phyloP scores from a whole-genome alignment of 2,329 filamentous ascomycete genomes.

The Sarocladium brachiariae region DNA sequence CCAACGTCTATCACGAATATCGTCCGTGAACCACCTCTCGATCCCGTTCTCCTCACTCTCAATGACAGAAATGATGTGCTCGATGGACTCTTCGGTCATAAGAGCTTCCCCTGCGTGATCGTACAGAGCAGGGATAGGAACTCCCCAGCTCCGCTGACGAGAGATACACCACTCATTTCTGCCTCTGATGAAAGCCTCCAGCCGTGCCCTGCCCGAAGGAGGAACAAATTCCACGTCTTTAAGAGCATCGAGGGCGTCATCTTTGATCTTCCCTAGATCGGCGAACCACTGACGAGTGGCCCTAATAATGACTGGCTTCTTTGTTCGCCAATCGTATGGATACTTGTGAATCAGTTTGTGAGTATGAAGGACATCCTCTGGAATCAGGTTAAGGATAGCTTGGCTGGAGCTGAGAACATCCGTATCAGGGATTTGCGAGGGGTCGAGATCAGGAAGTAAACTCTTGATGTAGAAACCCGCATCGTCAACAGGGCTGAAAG shows the following conservation, averaged over 20 bases:
- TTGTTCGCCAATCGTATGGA: slow-evolving; percentile 96
- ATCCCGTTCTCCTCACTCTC: slow-evolving; percentile 61
- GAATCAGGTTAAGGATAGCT: slow-evolving; percentile 63
- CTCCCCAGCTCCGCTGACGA: slow-evolving; percentile 89
- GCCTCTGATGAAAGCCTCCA: slow-evolving; percentile 80
- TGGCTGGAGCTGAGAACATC: slow-evolving; percentile 48
- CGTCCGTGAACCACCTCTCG: slow-evolving; percentile 88
- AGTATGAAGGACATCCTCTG: slow-evolving; percentile 56
- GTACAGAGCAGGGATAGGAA: slow-evolving; percentile 90
- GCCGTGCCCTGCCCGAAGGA: slow-evolving; percentile 60
- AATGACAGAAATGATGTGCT: slow-evolving; percentile 77
- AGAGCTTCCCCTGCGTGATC: slow-evolving; percentile 64
- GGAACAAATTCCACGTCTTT: slow-evolving; percentile 73
- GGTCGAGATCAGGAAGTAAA: slow-evolving; percentile 61
- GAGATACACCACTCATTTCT: slow-evolving; percentile 98
- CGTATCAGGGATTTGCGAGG: slow-evolving; percentile 31
- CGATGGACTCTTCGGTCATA: slow-evolving; percentile 71
- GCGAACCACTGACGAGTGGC: slow-evolving; percentile 98
- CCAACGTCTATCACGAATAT: slow-evolving; percentile 69
- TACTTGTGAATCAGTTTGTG: slow-evolving; percentile 85
- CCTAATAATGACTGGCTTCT: slow-evolving; percentile 81
- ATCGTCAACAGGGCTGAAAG: slow-evolving; percentile 77
- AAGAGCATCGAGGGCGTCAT: slow-evolving; percentile 62
- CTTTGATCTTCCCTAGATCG: slow-evolving; percentile 78
- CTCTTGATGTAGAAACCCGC: slow-evolving; percentile 73